These are phyloP conservation scores for Aureobasidium sp. DNA, from an alignment of 2,329 filamentous ascomycete genomes.

Conservation along the genomic window DNA sequence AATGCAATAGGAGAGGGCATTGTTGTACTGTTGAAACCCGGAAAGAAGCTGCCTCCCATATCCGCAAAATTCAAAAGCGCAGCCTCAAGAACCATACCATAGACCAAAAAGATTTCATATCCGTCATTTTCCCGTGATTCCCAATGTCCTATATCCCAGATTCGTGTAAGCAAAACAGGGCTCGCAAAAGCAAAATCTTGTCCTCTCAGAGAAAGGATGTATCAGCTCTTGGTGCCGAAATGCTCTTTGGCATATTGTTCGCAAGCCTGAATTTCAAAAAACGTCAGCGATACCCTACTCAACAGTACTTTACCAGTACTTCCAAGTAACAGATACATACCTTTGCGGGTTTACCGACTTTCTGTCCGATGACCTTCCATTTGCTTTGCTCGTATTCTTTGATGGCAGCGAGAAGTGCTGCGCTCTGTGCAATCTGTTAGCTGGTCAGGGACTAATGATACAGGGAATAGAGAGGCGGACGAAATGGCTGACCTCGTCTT, in stretches of 20 bases:
- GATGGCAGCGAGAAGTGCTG: conserved; percentile 78
- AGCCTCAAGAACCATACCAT: no score
- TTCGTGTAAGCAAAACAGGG: no score
- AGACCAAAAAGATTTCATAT: no score
- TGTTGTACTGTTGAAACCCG: no score
- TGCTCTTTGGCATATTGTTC: conserved; percentile 96
- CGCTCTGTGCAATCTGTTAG: conserved; percentile 16
- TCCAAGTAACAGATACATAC: conserved; percentile 35
- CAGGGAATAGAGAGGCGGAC: conserved; percentile 31
- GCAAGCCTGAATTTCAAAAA: conserved; percentile 55
- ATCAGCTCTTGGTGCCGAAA: conserved; percentile 54
- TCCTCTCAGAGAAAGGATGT: background rate
- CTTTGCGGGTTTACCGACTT: conserved; percentile 97
- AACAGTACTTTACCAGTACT: background rate
- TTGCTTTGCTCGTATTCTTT: conserved; percentile 99
- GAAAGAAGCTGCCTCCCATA: no score
- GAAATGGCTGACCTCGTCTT: conserved; percentile 71
- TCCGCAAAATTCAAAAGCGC: no score
- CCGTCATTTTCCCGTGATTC: no score
- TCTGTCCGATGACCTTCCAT: conserved; percentile 95
- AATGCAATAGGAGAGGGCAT: no score
- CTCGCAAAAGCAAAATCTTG: no score
- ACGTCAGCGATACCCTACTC: background rate
- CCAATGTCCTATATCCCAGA: no score
- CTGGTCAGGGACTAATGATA: conserved; percentile 1